These are phyloP conservation scores for Hypoxylon sp. DNA, from an alignment of 2,329 filamentous ascomycete species.

Conservation along the genomic window DNA sequence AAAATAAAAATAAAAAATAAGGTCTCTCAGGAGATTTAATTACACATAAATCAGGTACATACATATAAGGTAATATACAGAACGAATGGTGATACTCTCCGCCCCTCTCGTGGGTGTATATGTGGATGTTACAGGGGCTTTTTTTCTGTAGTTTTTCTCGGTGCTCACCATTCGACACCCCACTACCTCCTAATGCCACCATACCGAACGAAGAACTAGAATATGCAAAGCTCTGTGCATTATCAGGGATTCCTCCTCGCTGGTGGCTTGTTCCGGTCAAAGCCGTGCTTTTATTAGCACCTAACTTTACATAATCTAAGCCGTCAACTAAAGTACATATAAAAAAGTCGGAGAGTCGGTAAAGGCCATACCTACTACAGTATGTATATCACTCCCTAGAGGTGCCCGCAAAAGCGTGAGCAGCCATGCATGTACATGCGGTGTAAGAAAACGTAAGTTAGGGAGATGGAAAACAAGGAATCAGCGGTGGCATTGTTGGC, in stretches of 20 bases:
- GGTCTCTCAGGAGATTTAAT: slow-evolving; percentile 29
- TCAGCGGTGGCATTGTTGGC: slow-evolving; percentile 16
- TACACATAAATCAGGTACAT: slow-evolving; percentile 34
- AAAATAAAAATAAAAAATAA: slow-evolving; percentile 24
- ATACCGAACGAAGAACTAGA: slow-evolving; percentile 51
- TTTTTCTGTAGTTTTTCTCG: slow-evolving; percentile 34
- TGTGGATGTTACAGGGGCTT: slow-evolving; percentile 47
- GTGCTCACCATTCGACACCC: slow-evolving; percentile 44
- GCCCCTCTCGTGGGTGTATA: slow-evolving; percentile 47
- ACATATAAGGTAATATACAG: slow-evolving; percentile 37
- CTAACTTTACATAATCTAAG: slow-evolving; percentile 37
- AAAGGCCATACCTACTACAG: slow-evolving; percentile 22
- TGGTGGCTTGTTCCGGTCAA: slow-evolving; percentile 44
- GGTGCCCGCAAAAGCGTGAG: slow-evolving; percentile 46
- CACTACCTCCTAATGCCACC: slow-evolving; percentile 52
- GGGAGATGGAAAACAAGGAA: slow-evolving; percentile 31
- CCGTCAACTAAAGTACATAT: slow-evolving; percentile 21
- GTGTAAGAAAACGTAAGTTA: slow-evolving; percentile 38
- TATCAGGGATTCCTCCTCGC: slow-evolving; percentile 40
- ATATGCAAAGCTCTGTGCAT: slow-evolving; percentile 38
- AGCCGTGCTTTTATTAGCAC: slow-evolving; percentile 45
- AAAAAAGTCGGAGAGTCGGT: slow-evolving; percentile 40
- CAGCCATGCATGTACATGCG: slow-evolving; percentile 42
- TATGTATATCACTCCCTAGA: slow-evolving; percentile 43
- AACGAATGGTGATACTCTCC: slow-evolving; percentile 42